Base-by-base conservation (phyloP, 352 stramenopile genomes). In the Blastocystis sp. region DNA sequence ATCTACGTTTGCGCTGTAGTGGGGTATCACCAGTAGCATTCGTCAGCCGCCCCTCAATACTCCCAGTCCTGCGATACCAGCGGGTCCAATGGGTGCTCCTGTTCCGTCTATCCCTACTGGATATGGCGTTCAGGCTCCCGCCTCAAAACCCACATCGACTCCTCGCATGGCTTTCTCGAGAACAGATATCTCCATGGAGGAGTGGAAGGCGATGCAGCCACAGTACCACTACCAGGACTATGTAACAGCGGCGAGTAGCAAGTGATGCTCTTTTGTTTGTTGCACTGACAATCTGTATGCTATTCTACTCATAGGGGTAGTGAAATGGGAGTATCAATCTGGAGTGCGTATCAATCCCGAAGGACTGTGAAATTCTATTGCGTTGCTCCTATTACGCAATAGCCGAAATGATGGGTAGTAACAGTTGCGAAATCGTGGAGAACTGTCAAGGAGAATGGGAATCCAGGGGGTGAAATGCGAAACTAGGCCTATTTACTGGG, bases 221-320 rank as follows among this genome's bases (percentile, higher is more conserved):
- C 52, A 89, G 52, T 89, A 89, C 82, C 64, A 57, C 64, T 89
- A 89, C 60, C 64, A 89, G 28, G 79, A 89, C 61, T 61, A 34
- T 21, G 40, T 79, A 4, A 79, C 69, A 52, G 11, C 48, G 24
- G 42, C 42, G 1, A 64, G 60, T 61, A n/a, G 42, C 38, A 40
- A 24, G 7, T 40, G 34, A 28, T 79, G 60, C 24, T 77, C 28
- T 34, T 34, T 34, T 57, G 48, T 57, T 57, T 57, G 48, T 57
- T 57, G 6, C 48, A 57, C 48, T 17, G 48, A 34, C 28, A 34
- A 34, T 34, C 28, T 34, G 28, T 34, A 34, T 34, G 28, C 28
- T 34, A 34, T 34, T 34, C 28, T 34, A 34, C 28, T 34, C 28
- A 34, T 34, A 34, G 28, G 28, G 28, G 28, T 34, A 34, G 28